A percentile compares a stretch with the other conserved stretches of the same genome.
Evolutionary conservation across 2,329 filamentous ascomycete genomes (phyloP).

Genomic region (Lasiodiplodia sp.): DNA sequence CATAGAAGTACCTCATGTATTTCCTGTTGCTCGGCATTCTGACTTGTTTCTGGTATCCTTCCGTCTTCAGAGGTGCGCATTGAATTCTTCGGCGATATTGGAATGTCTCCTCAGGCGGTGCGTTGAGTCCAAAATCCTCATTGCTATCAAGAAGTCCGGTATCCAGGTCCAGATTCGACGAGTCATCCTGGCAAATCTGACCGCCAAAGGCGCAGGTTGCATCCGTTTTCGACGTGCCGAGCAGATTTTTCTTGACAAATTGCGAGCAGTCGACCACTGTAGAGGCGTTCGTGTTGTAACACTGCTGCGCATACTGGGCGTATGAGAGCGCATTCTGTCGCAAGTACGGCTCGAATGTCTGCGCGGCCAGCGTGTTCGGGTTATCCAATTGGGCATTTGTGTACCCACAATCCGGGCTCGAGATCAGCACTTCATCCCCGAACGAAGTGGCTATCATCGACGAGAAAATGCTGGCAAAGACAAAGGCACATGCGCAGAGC

Average conservation of each 20-base stretch:
- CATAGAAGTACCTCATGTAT: constrained; percentile 6
- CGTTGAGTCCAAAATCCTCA: constrained; percentile 36
- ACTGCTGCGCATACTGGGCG: constrained; percentile 18
- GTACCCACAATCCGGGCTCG: constrained; percentile 16
- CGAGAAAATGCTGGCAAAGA: constrained; percentile 42
- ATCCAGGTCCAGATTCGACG: constrained; percentile 34
- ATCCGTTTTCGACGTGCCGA: constrained; percentile 16
- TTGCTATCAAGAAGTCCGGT: constrained; percentile 35
- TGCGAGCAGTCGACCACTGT: neutral
- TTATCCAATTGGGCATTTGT: constrained; percentile 32
- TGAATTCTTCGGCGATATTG: constrained; percentile 18
- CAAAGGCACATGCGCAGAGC: constrained; percentile 32
- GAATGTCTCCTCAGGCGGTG: constrained; percentile 31
- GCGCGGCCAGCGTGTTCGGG: neutral
- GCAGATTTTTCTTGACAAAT: constrained; percentile 27
- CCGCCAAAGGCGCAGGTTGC: constrained; percentile 32
- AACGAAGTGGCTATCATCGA: constrained; percentile 41
- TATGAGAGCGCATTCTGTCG: constrained; percentile 1
- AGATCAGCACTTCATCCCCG: constrained; percentile 26
- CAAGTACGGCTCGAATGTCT: neutral
- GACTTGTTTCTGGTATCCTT: constrained; percentile 11
- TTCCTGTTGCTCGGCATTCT: neutral
- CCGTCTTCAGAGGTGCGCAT: constrained; percentile 32
- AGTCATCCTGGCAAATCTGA: constrained; percentile 29
- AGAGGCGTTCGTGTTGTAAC: constrained; percentile 24